Evolutionary conservation across 306 rosid species (phyloP), one percentile per base, ranked within the genome.

Genomic region (Medicago ruthenica): DNA sequence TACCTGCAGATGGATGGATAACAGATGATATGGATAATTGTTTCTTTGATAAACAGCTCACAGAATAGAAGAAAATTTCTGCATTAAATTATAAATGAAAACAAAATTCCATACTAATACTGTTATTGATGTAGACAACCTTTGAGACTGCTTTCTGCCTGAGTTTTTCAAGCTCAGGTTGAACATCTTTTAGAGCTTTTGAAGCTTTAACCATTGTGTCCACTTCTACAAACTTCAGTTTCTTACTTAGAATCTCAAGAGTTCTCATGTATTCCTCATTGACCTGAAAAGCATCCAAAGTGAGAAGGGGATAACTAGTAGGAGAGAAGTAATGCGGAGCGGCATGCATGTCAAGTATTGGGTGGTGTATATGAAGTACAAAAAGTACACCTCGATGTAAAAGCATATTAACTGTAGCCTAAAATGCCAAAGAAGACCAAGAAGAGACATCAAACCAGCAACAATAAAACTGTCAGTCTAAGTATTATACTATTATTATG

Each of bases 91-190:
- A 60, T 75, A 75, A 48, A 54, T 34, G 78, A 36, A 34, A 51
- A 22, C 54, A 69, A 68, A 40, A 70, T 9, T 48, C 1, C 48
- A 53, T 17, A 53, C 63, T 51, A 51, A 70, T 70, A 53, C 31
- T 54, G 53, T 70, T 37, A 70, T 70, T 75, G 76, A 22, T 15
- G 36, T 15, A n/a, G 24, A 62, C 61, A 81, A 94, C 98, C 98
- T 92, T 95, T 66, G 98, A 89, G 77, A 95, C 90, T 69, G 97
- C 97, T 80, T 92, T 95, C 82, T 95, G 99, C 54, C 97, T 70
- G 66, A 95, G 97, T 72, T 92, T 95, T 83, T 92, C 99, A 78
- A 95, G 93, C 84, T 95, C 97, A 1, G 99, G 99, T 74, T 92
- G 97, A 79, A 92, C 96, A 84, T 95, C 99, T 82, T 95, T 95